phyloP scores from a whole-genome alignment of 169 alveolate genomes.

The Cyclospora cayetanensis region DNA sequence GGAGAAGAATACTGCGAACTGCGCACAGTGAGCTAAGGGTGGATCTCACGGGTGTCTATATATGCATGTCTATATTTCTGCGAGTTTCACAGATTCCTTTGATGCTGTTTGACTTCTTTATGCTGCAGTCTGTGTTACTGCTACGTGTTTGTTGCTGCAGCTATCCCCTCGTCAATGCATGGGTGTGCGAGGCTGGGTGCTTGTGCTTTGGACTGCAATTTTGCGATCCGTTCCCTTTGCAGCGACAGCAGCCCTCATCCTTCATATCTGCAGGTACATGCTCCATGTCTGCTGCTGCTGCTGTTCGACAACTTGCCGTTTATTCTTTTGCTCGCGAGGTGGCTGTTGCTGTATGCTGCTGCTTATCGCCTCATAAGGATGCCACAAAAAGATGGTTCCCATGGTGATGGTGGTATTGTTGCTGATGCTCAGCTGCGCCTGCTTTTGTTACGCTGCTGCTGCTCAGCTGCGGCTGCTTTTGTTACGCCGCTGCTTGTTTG shows the following conservation, averaged over 20 bases:
- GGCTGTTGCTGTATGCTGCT: too few species aligned
- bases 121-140: background rate
- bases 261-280: constrained; percentile 6
- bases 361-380: too few species aligned
- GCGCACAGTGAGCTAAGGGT: background rate
- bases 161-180: background rate
- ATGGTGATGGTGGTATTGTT: too few species aligned
- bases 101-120: background rate
- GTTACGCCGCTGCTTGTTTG: background rate
- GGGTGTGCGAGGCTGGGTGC: background rate
- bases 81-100: background rate
- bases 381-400: too few species aligned
- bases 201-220: constrained; percentile 27
- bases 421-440: too few species aligned
- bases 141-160: background rate
- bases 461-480: background rate
- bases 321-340: too few species aligned
- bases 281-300: constrained; percentile 54
- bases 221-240: constrained; percentile 34
- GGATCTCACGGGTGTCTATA: too few species aligned
- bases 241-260: constrained; percentile 8
- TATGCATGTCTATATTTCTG: constrained; percentile 9
- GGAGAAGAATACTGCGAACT: constrained; percentile 44
- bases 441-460: background rate
- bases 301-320: too few species aligned